phyloP scores from a whole-genome alignment of 1,139 yeast genomes.

The Zygosaccharomyces sapae region DNA sequence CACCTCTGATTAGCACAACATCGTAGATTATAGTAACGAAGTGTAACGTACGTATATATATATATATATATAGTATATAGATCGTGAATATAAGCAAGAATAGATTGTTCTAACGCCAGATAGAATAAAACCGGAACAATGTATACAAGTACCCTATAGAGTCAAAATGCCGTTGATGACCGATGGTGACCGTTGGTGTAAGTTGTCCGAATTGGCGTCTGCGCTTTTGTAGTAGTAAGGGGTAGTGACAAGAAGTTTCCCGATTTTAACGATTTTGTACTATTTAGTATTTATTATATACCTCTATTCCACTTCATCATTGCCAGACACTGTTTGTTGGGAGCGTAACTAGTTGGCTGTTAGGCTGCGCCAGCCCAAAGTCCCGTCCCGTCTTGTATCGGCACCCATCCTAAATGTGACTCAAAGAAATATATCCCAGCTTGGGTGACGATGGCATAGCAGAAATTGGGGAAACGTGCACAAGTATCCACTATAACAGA shows the following conservation, averaged over 20 bases:
- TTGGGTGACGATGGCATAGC: too few relatives aligned
- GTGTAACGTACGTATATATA: neutral
- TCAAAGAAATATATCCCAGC: too few relatives aligned
- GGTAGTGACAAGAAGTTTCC: neutral
- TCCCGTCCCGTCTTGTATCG: too few relatives aligned
- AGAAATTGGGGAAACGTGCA: neutral
- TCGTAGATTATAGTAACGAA: neutral
- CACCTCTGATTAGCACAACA: neutral
- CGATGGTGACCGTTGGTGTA: conserved; percentile 2
- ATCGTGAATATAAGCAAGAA: too few relatives aligned
- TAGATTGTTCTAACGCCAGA: too few relatives aligned
- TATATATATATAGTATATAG: too few relatives aligned
- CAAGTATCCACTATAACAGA: conserved; percentile 19
- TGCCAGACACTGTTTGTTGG: too few relatives aligned
- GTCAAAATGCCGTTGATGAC: neutral
- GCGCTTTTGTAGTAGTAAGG: conserved; percentile 2
- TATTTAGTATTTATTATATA: neutral
- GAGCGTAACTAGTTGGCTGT: too few relatives aligned
- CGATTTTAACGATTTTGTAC: neutral
- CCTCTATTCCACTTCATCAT: too few relatives aligned
- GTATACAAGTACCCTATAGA: neutral
- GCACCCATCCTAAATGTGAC: too few relatives aligned
- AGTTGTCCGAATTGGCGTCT: neutral
- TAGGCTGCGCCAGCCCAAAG: too few relatives aligned
- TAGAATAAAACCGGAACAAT: neutral